Evolutionary conservation across 1,139 yeast species (phyloP).

Genomic region (Scheffersomyces quercinus): DNA sequence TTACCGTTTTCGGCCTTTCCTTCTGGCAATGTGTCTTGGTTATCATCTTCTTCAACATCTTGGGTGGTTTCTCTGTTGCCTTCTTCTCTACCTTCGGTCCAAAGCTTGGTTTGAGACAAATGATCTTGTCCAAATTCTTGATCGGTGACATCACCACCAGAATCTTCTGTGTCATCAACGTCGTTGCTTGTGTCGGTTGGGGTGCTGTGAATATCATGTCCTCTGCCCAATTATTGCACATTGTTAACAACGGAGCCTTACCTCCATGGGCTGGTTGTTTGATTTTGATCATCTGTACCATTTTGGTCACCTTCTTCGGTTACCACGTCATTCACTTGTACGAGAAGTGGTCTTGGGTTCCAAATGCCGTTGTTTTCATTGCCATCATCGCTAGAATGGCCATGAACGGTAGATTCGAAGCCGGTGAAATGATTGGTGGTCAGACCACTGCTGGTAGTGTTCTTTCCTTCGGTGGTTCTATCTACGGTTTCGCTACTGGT

Average conservation of each 20-base stretch:
- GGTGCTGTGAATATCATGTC: conserved; percentile 91
- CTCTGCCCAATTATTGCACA: conserved; percentile 79
- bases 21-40: conserved; percentile 67
- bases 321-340: conserved; percentile 78
- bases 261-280: conserved; percentile 94
- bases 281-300: conserved; percentile 66
- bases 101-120: conserved; percentile 82
- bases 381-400: conserved; percentile 78
- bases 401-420: conserved; percentile 60
- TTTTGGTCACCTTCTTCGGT: conserved; percentile 81
- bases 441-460: conserved; percentile 70
- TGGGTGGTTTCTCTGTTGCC: conserved; percentile 81
- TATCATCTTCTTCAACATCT: conserved; percentile 68
- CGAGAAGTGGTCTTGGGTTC: conserved; percentile 89
- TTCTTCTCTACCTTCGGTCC: conserved; percentile 84
- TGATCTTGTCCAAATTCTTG: conserved; percentile 77
- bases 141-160: conserved; percentile 77
- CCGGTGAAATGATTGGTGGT: conserved; percentile 51
- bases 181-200: conserved; percentile 93
- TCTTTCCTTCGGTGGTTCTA: conserved; percentile 79
- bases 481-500: conserved; percentile 91
- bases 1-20: conserved; percentile 51
- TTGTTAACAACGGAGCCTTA: conserved; percentile 66
- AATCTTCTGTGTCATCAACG: conserved; percentile 74
- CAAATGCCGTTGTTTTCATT: conserved; percentile 69